These are phyloP conservation scores for Citropsis articulata DNA, from an alignment of 345 rosid species.

Conservation along the genomic window DNA sequence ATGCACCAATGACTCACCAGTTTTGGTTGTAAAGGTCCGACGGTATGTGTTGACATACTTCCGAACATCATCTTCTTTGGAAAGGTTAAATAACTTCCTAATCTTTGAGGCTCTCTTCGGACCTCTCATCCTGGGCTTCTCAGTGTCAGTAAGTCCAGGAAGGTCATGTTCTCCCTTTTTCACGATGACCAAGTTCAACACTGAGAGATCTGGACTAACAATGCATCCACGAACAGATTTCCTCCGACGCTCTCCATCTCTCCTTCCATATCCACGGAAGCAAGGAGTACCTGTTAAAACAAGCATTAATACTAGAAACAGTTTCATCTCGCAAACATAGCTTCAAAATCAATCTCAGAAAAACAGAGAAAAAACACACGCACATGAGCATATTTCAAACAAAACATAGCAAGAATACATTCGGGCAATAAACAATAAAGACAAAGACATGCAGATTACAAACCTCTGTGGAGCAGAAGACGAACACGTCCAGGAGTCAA, in stretches of 20 bases:
- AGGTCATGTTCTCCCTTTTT: not conserved
- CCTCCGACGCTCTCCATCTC: constrained; percentile 71
- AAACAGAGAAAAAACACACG: not conserved
- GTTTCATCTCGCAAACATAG: not conserved
- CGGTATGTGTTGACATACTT: not conserved
- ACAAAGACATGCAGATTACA: not conserved
- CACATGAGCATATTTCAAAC: not conserved
- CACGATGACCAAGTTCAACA: constrained; percentile 61
- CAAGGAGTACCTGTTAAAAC: constrained; percentile 57
- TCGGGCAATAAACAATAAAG: not conserved
- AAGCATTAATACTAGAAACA: not conserved
- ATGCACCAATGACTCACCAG: not conserved
- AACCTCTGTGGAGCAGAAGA: constrained; percentile 78
- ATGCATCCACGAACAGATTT: constrained; percentile 91
- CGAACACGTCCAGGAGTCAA: constrained; percentile 82
- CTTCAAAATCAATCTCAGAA: not conserved
- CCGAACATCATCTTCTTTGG: not conserved
- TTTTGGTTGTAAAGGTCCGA: not conserved
- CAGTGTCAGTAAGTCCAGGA: not conserved
- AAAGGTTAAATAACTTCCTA: not conserved
- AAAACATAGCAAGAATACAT: not conserved
- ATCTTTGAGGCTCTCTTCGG: not conserved
- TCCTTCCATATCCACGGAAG: constrained; percentile 69
- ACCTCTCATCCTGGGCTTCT: not conserved
- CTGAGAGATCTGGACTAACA: constrained; percentile 77